Conservation (phyloP, 2,329 filamentous ascomycete genomes). For the Scedosporium dehoogii region DNA sequence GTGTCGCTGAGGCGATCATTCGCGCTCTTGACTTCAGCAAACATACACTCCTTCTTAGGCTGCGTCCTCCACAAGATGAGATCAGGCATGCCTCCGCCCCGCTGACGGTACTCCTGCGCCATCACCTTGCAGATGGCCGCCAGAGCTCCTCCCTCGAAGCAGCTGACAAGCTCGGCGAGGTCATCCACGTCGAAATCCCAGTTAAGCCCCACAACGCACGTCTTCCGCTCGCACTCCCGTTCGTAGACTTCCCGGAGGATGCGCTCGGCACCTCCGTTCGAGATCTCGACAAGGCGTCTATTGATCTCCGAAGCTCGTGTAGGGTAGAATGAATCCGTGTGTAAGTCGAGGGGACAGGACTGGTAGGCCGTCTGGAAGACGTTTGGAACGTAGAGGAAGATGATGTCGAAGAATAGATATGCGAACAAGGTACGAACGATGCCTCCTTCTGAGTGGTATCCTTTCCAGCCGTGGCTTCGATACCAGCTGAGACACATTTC, state of each 20-base stretch:
- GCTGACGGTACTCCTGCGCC: conserved; percentile 84
- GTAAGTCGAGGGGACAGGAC: conserved; percentile 83
- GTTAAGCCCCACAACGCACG: conserved; percentile 83
- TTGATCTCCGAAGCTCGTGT: conserved; percentile 85
- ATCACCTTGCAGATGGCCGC: conserved; percentile 85
- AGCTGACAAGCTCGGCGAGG: conserved; percentile 65
- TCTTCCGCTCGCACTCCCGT: conserved; percentile 57
- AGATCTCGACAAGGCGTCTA: conserved; percentile 72
- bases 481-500: conserved; percentile 89
- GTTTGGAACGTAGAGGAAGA: conserved; percentile 89
- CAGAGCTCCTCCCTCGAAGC: conserved; percentile 72
- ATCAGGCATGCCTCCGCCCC: conserved; percentile 85
- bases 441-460: conserved; percentile 86
- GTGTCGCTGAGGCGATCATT: conserved; percentile 95
- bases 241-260: conserved; percentile 62
- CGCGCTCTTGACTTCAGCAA: conserved; percentile 69
- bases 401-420: conserved; percentile 84
- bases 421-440: conserved; percentile 86
- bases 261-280: conserved; percentile 63
- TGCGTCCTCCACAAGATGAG: conserved; percentile 70
- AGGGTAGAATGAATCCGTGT: conserved; percentile 87
- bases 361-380: conserved; percentile 96
- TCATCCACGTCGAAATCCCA: conserved; percentile 81
- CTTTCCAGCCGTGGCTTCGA: conserved; percentile 77
- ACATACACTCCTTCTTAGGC: conserved; percentile 51